Percentiles rank a stretch among this genome's conserved stretches.
These are phyloP conservation scores for Tillandsia leiboldiana DNA, from an alignment of 176 grass and related monocot species.

Conservation along the genomic window DNA sequence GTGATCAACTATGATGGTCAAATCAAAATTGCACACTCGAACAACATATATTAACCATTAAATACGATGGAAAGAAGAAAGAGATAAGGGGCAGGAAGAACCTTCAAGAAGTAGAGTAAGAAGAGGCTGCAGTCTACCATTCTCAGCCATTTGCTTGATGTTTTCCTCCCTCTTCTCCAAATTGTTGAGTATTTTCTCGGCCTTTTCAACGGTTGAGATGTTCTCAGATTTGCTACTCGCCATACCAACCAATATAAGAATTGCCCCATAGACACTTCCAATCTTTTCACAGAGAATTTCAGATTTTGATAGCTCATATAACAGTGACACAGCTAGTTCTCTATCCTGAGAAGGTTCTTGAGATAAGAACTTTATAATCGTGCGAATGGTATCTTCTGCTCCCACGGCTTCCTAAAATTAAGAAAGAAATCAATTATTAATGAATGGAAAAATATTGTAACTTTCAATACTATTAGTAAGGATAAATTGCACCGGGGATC, in stretches of 20 bases:
- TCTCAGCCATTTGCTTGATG: conserved; percentile 55
- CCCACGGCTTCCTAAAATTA: conserved; percentile 32
- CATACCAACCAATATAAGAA: conserved; percentile 50
- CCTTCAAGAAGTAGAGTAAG: conserved; percentile 57
- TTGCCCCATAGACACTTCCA: conserved; percentile 32
- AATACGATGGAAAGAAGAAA: neutral
- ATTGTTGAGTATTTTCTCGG: conserved; percentile 41
- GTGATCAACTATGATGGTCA: too few relatives aligned
- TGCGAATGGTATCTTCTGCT: conserved; percentile 32
- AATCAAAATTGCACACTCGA: too few relatives aligned
- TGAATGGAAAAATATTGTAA: neutral
- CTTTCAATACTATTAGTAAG: too few relatives aligned
- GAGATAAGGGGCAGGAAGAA: conserved; percentile 12
- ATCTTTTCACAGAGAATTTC: conserved; percentile 39
- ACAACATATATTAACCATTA: too few relatives aligned
- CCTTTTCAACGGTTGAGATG: conserved; percentile 20
- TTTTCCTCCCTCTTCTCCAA: conserved; percentile 46
- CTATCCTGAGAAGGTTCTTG: conserved; percentile 39
- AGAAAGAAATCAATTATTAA: neutral
- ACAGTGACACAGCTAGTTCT: conserved; percentile 41
- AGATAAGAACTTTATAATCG: conserved; percentile 44
- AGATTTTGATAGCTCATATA: conserved; percentile 53
- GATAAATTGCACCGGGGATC: too few relatives aligned
- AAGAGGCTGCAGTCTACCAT: conserved; percentile 57
- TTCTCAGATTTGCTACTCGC: conserved; percentile 28